Conservation (phyloP, 768 basidiomycete species). For the Macrolepiota dolichaula region DNA sequence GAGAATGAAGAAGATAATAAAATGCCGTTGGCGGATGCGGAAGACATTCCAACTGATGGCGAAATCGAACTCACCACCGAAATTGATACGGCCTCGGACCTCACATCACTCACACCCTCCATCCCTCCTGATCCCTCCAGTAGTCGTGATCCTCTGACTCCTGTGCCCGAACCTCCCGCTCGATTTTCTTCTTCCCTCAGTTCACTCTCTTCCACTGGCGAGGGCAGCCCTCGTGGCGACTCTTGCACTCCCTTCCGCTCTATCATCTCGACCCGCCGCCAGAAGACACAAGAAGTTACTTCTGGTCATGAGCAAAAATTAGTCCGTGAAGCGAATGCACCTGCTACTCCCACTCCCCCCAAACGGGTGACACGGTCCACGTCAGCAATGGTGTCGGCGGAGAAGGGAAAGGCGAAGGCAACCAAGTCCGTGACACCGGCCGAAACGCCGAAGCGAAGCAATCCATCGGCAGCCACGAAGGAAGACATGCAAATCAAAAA, state of each 20-base stretch:
- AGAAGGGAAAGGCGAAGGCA: constrained; percentile 38
- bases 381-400: constrained; percentile 18
- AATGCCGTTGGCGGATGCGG: constrained; percentile 41
- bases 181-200: constrained; percentile 40
- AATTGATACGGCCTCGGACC: constrained; percentile 42
- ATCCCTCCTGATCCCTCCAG: constrained; percentile 29
- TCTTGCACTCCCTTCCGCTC: constrained; percentile 44
- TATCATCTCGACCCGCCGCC: constrained; percentile 58
- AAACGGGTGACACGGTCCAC: constrained; percentile 32
- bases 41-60: constrained; percentile 42
- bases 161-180: constrained; percentile 27
- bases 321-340: constrained; percentile 14
- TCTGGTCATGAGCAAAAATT: constrained; percentile 25
- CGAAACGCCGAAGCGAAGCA: constrained; percentile 22
- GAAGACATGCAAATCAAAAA: constrained; percentile 39
- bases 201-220: constrained; percentile 35
- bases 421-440: constrained; percentile 23
- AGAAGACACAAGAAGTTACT: constrained; percentile 35
- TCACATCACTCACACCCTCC: constrained; percentile 41
- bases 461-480: constrained; percentile 21
- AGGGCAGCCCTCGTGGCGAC: constrained; percentile 29
- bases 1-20: constrained; percentile 52
- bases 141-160: constrained; percentile 28
- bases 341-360: constrained; percentile 20
- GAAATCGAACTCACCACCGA: constrained; percentile 55